Evolutionary conservation across 192 early-diverging fungal genomes (phyloP).

Genomic region (Coemansia sp.): DNA sequence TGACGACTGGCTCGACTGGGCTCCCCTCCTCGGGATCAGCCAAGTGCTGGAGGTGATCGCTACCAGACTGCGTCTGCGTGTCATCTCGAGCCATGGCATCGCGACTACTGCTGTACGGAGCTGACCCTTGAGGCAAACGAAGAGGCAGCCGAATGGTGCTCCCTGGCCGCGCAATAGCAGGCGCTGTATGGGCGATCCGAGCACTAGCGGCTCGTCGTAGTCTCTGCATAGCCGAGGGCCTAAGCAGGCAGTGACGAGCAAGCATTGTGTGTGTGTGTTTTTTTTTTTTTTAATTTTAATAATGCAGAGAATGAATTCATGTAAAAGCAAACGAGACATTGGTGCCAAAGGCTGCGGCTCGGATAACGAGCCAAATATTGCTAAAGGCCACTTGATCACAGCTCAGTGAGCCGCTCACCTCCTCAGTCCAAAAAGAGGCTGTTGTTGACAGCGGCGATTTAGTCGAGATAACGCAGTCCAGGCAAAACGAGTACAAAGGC

Average conservation of each 20-base stretch:
- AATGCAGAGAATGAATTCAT: too few species aligned
- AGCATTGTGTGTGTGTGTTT: neutral
- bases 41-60: neutral
- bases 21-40: neutral
- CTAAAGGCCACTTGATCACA: too few species aligned
- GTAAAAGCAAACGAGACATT: too few species aligned
- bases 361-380: neutral
- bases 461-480: neutral
- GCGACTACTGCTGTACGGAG: neutral
- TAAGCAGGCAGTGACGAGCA: neutral
- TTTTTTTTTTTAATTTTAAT: too few species aligned
- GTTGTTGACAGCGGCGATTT: neutral
- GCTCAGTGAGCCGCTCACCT: neutral
- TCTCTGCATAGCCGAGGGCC: neutral
- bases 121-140: neutral
- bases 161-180: neutral
- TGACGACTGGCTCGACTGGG: slow-evolving; percentile 3
- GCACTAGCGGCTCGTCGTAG: neutral
- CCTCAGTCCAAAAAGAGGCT: neutral
- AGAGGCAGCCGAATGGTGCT: neutral
- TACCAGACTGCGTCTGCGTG: neutral
- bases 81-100: neutral
- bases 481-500: neutral
- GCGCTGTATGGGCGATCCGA: neutral
- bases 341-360: neutral